Base-by-base conservation (phyloP, 2,329 filamentous ascomycete genomes). In the Epichloe elymi region DNA sequence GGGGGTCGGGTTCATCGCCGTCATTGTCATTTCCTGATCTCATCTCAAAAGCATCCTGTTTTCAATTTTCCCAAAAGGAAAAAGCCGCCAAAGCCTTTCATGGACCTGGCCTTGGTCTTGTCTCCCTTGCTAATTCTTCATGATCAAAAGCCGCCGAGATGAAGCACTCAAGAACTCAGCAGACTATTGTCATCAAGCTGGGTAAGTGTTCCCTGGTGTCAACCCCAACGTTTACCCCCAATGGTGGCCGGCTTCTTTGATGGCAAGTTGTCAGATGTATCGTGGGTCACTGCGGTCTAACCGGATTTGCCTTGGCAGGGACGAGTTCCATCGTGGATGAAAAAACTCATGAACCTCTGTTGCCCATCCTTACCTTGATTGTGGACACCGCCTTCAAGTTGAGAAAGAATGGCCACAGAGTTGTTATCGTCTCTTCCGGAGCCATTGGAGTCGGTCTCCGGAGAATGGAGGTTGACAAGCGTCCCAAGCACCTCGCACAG, bases 301-400 rank as follows among this genome's bases (percentile, higher is more conserved):
- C 23, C 14, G 12, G 30, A 1, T 14, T 45, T 26, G 19, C 19
- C 36, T 19, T 49, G 53, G 54, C 59, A 98, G 93, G 93, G 61
- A 97, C 93, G 45, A 96, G 89, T 68, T 97, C 93, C n/a, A 97
- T 98, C 59, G 90, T 98, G 57, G 88, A 97, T 70, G 93, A 98
- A 67, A 86, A 83, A 64, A 95, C 88, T 20, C 93, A 95, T 70
- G 88, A 96, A 64, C 93, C 93, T 3, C 79, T 96, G 37, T 78
- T 98, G 39, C 93, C 90, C 4, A 95, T 89, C 59, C 74, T 98
- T 51, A 90, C 86, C 54, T 74, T 91, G 54, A 96, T 98, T 57
- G 93, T 97, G 57, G 89, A 97, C 70, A 97, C 93, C 19, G 89
- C 88, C 14, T 85, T 91, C 50, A 86, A 83, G 63, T 75, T 98